phyloP scores from a whole-genome alignment of 2,329 filamentous ascomycete species.

The Gaeumannomyces sp. region DNA sequence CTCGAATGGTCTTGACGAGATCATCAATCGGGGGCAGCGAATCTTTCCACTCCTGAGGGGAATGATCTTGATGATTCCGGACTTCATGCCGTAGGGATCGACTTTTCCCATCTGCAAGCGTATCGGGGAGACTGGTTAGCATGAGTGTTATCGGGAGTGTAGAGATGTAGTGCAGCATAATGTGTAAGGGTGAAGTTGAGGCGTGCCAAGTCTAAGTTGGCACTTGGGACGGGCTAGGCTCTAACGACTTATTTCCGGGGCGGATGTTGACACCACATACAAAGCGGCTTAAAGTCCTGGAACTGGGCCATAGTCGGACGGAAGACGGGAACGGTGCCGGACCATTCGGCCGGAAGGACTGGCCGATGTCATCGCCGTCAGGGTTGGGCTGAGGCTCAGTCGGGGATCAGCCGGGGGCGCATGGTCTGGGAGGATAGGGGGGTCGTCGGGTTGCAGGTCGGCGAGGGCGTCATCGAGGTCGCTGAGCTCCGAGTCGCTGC shows the following conservation, averaged over 20 bases:
- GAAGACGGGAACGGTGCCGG: constrained; percentile 87
- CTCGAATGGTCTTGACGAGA: constrained; percentile 81
- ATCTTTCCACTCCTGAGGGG: constrained; percentile 92
- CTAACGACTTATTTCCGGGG: no score
- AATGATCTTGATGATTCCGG: constrained; percentile 92
- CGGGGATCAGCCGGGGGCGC: constrained; percentile 10
- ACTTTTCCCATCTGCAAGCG: constrained; percentile 64
- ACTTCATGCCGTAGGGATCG: constrained; percentile 93
- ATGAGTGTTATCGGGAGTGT: not conserved
- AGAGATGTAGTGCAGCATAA: not conserved
- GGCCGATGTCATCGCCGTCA: constrained; percentile 54
- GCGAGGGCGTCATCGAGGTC: constrained; percentile 53
- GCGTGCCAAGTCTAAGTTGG: not conserved
- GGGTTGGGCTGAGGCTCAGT: constrained; percentile 18
- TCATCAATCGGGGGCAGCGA: constrained; percentile 73
- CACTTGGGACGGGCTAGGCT: not conserved
- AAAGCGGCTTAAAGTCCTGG: constrained; percentile 84
- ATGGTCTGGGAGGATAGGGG: constrained; percentile 14
- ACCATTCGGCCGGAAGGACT: constrained; percentile 80
- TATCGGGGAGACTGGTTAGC: not conserved
- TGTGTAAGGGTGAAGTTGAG: not conserved
- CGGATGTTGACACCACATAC: constrained; percentile 35
- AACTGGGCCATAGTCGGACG: constrained; percentile 95
- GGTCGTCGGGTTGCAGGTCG: constrained; percentile 21
- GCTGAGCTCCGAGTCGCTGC: constrained; percentile 59